A percentile compares a stretch with the other conserved stretches of the same genome.
Conservation (phyloP, 1,284 basidiomycete genomes). For the Papiliotrema flavescens region DNA sequence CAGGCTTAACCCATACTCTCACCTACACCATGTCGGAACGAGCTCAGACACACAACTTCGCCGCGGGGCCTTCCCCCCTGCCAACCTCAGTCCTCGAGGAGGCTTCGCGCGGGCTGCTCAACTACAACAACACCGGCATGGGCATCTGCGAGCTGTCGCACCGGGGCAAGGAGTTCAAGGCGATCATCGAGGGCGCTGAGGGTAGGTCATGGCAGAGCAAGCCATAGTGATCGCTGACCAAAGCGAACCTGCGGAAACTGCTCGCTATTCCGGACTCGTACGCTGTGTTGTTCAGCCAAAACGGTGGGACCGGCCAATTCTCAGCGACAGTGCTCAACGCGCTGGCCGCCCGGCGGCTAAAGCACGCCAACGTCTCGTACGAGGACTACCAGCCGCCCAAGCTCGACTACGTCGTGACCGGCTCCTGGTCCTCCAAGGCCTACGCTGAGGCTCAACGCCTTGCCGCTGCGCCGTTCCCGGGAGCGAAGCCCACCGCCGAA, state of each 20-base stretch:
- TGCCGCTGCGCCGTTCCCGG: slow-evolving; percentile 50
- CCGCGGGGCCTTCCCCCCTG: slow-evolving; percentile 84
- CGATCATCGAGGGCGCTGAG: slow-evolving; percentile 66
- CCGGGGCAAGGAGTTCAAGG: slow-evolving; percentile 80
- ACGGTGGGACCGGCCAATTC: slow-evolving; percentile 86
- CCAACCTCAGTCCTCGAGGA: slow-evolving; percentile 71
- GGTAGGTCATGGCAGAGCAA: slow-evolving; percentile 26
- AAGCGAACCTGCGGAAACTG: slow-evolving; percentile 63
- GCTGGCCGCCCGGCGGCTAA: slow-evolving; percentile 50
- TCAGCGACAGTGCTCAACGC: slow-evolving; percentile 63
- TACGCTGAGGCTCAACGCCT: slow-evolving; percentile 70
- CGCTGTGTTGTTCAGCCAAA: slow-evolving; percentile 83
- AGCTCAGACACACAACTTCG: slow-evolving; percentile 72
- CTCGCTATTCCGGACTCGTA: slow-evolving; percentile 80
- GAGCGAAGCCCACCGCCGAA: slow-evolving; percentile 47
- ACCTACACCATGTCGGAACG: slow-evolving; percentile 28
- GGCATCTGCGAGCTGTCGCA: slow-evolving; percentile 92
- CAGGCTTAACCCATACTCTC: not conserved
- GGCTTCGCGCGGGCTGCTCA: slow-evolving; percentile 73
- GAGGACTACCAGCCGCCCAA: slow-evolving; percentile 39
- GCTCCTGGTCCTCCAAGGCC: slow-evolving; percentile 86
- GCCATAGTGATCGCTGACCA: not conserved
- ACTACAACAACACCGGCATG: slow-evolving; percentile 84
- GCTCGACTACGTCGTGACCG: slow-evolving; percentile 86
- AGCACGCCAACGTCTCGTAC: slow-evolving; percentile 8